Base-by-base conservation (phyloP, 192 early-diverging fungal species). In the Entophlyctis luteolus region DNA sequence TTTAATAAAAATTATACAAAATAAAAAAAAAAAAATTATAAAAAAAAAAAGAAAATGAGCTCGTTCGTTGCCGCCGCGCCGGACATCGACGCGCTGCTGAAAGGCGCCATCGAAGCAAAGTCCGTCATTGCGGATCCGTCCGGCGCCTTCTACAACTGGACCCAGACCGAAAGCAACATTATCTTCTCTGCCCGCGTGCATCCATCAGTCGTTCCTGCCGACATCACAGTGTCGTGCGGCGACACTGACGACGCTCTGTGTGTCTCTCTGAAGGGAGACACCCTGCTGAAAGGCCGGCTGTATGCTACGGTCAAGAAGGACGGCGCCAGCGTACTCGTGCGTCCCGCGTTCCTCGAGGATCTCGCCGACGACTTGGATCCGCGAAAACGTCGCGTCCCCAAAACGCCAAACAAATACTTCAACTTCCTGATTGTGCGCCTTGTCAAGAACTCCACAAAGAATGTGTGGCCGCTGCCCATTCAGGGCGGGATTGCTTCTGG, bases 281-380 rank as follows among this genome's bases (percentile, higher is more conserved):
- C 37, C 18, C 46, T 53, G 4, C 27, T 77, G 2, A 37, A 68
- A 33, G 77, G 77, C 25, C 48, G 65, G 48, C 62, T 79, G 28
- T 76, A 69, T 47, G 45, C 50, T 8, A 50, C 74, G 25, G 71
- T 79, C 29, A 29, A 63, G 10, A 20, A 27, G 29, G 23, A 42
- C 53, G 62, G 68, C 27, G 68, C 68, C 29, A 32, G 29, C 54
- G 48, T 76, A 46, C 27, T 62, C 54, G 32, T 28, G 56, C 3
- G 72, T 62, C 31, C 37, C 16, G n/a, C 74, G 34, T 47, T 70
- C 18, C 57, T 62, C n/a, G 32, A 70, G 0, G 59, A 73, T 20
- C 48, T 79, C 22, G 71, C 31, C 23, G 67, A 77, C 29, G 32
- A 32, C 47, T 38, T 31, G 34, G 6, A 29, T 18, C 14, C 47